Evolutionary conservation across 768 basidiomycete species (phyloP), one percentile per base, ranked within the genome.

Genomic region (Tylopilus subfusipes): DNA sequence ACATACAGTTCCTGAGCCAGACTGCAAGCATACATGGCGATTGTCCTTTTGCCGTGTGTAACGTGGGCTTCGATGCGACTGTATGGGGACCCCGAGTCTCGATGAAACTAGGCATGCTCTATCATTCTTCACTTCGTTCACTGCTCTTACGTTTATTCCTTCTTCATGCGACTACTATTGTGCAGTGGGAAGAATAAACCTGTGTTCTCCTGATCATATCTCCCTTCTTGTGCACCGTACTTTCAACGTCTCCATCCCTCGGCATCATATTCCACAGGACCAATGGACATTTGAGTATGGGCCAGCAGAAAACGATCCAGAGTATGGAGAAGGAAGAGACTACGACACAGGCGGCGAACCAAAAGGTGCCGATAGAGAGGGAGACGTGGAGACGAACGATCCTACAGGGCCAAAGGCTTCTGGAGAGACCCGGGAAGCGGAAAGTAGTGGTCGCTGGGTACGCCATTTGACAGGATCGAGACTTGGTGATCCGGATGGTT

Each of bases 211-310:
- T 1, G 93, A 95, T 65, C 95, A 98, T 63, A 77, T 97, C 50
- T 91, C 93, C 1, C 77, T 98, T 16, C 88, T 98, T 31, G 78
- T 94, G 4, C 90, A 94, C 62, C 83, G 85, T 24, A 97, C 91
- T 7, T 98, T 97, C 77, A 98, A 98, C 69, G 88, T 90, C 18
- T 95, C 95, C 19, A 94, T 98, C 71, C 94, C 95, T 3, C 83
- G 89, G 52, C 83, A 90, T 65, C 93, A 97, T 68, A 93, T 98
- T 59, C 90, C 91, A 3, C 76, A 74, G 25, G 85, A 88, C 30
- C 71, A 80, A 55, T 95, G 90, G 86, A 79, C 83, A 53, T 98
- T 96, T 64, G 90, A 95, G 70, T 88, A 92, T 59, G 91, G 86
- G 5, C 78, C 88, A 0, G 83, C 85, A 12, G 88, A 89, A 66